Evolutionary conservation across 441 rosid genomes (phyloP), one percentile per base, ranked within the genome.

Genomic region (Raphanus hybrid): DNA sequence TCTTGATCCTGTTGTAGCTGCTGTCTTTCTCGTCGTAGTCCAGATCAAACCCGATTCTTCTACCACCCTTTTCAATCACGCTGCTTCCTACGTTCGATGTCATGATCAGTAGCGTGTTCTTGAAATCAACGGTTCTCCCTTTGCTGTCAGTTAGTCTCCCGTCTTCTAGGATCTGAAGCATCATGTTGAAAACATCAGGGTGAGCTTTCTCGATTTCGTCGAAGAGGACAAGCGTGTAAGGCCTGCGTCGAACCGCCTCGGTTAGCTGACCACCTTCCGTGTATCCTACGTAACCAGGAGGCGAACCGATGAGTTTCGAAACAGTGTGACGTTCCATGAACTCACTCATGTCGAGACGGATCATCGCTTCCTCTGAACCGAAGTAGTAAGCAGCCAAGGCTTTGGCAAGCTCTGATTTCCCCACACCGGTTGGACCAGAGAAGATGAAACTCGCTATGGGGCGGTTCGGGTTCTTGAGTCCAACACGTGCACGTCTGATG

Each of bases 361-460:
- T 89, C 98, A 96, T 94, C 62, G 99, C 91, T 78, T 96, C 98
- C 80, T 93, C 98, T 11, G 99, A 93, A 8, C 98, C 98, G 34
- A 93, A 96, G 82, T 92, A 92, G 84, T 91, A 93, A 70, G 97
- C 92, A 64, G 99, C 98, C 20, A 96, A 85, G 57, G 98, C 90
- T 79, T 93, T 96, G 2, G 99, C 99, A 66, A 96, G 89, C 75
- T 96, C 99, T 14, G 99, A 93, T 82, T 96, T 96, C 26, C 99
- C 99, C 1, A 96, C 99, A 86, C 99, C 99, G 37, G 99, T 96
- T 52, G 99, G 99, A 69, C 99, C 99, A 62, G 99, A 93, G 85
- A 96, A 96, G 82, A 96, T 93, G 89, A 96, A 94, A 84, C 98
- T 94, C 9, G 99, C 98, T 8, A 96, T 96, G 0, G 99, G 99